Conservation (phyloP, 108 stramenopile genomes). For the Skeletonema costatum region DNA sequence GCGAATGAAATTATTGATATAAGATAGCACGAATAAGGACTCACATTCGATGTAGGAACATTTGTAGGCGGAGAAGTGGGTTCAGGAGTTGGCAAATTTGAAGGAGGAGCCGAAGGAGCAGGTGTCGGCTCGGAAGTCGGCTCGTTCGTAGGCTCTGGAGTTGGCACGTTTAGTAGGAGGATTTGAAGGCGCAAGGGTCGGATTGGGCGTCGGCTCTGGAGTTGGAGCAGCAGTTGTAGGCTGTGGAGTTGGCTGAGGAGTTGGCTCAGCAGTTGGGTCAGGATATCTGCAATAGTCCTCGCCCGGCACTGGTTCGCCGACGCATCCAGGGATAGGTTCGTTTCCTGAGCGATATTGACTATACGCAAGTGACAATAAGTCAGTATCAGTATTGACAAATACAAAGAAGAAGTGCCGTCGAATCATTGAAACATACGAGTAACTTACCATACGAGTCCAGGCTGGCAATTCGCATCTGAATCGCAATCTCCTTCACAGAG, state of each 20-base stretch:
- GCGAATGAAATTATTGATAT: not conserved
- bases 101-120: not conserved
- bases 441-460: slow-evolving; percentile 2
- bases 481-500: slow-evolving; percentile 25
- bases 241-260: not conserved
- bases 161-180: not conserved
- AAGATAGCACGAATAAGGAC: not conserved
- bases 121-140: not conserved
- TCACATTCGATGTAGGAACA: not conserved
- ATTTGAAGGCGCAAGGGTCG: not conserved
- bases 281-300: not conserved
- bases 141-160: not conserved
- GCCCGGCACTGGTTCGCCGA: not conserved
- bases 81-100: not conserved
- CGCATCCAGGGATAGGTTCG: slow-evolving; percentile 33
- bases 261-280: not conserved
- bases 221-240: not conserved
- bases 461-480: slow-evolving; percentile 4
- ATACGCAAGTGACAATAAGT: not conserved
- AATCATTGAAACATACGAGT: too few relatives aligned
- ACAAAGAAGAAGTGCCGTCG: too few relatives aligned
- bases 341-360: slow-evolving; percentile 3
- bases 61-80: not conserved
- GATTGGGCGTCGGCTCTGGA: not conserved
- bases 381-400: too few relatives aligned